Evolutionary conservation across 2,329 filamentous ascomycete species (phyloP).

Genomic region (Arthroderma sp.): DNA sequence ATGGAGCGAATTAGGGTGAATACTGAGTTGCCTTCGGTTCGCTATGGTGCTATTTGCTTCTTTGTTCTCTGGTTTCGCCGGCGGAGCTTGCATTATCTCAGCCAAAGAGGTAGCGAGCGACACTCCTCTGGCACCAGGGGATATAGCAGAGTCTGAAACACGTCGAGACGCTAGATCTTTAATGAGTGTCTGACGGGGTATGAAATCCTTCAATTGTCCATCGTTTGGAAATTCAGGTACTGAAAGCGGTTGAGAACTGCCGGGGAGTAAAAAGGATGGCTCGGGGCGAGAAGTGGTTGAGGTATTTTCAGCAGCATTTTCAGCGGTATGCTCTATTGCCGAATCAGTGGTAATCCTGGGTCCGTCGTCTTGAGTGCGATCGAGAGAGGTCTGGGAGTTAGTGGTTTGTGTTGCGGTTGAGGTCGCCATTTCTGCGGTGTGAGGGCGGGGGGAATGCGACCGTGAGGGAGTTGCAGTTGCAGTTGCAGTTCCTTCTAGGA

Average conservation of each 20-base stretch:
- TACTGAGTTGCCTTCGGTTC: slow-evolving; percentile 42
- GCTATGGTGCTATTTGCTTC: too few species aligned
- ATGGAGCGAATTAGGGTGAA: slow-evolving; percentile 39
- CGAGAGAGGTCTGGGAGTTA: too few species aligned
- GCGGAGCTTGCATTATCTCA: slow-evolving; percentile 2
- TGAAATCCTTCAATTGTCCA: slow-evolving; percentile 45
- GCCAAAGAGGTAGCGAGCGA: slow-evolving; percentile 46
- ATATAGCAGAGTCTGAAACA: slow-evolving; percentile 30
- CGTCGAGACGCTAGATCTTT: slow-evolving; percentile 57
- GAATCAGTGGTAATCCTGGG: too few species aligned
- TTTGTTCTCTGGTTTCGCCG: too few species aligned
- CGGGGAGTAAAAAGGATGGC: not conserved
- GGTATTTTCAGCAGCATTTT: too few species aligned
- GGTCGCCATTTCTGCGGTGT: too few species aligned
- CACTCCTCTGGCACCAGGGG: slow-evolving; percentile 19
- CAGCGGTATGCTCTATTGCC: too few species aligned
- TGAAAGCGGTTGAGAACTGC: not conserved
- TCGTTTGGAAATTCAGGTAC: not conserved
- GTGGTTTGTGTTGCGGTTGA: too few species aligned
- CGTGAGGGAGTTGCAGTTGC: too few species aligned
- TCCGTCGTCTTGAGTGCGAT: too few species aligned
- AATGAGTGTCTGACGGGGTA: slow-evolving; percentile 69
- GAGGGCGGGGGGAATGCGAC: too few species aligned
- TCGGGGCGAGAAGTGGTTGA: not conserved
- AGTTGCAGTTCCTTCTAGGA: too few species aligned